phyloP scores from a whole-genome alignment of 495 filamentous ascomycete genomes.

The Penicillium soppii region DNA sequence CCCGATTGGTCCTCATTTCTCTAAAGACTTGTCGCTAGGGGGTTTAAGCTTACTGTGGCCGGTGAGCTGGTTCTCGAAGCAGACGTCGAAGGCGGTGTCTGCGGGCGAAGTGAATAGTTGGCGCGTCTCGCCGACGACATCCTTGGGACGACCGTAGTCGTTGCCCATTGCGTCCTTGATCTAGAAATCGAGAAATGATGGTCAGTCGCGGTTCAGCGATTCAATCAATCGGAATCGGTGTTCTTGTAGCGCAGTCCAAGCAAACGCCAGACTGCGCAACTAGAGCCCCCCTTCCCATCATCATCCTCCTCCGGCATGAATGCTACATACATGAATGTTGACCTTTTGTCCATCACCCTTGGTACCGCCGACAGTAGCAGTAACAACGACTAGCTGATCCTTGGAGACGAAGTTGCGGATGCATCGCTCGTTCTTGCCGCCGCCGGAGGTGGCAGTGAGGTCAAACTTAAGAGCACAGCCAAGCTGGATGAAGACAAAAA shows the following conservation, averaged over 20 bases:
- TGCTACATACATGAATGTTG: slow-evolving; percentile 84
- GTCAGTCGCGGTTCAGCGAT: slow-evolving; percentile 10
- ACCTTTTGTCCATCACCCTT: slow-evolving; percentile 91
- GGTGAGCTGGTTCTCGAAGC: slow-evolving; percentile 82
- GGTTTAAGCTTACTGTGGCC: slow-evolving; percentile 54
- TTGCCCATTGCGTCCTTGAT: slow-evolving; percentile 94
- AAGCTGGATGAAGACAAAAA: slow-evolving; percentile 54
- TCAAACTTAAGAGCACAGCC: slow-evolving; percentile 90
- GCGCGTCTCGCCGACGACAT: slow-evolving; percentile 87
- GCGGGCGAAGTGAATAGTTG: slow-evolving; percentile 95
- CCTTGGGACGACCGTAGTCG: slow-evolving; percentile 87
- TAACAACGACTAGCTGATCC: slow-evolving; percentile 98
- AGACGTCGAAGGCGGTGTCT: slow-evolving; percentile 94
- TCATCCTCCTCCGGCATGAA: background rate
- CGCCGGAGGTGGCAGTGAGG: slow-evolving; percentile 64
- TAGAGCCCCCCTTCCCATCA: no score
- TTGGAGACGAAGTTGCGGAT: slow-evolving; percentile 94
- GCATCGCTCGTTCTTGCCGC: slow-evolving; percentile 74
- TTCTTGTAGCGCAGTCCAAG: background rate
- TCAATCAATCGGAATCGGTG: background rate
- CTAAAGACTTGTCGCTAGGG: no score
- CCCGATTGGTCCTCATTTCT: no score
- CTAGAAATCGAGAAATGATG: slow-evolving; percentile 46
- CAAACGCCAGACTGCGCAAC: background rate
- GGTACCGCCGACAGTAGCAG: slow-evolving; percentile 76